These are phyloP conservation scores for Brassica rapa DNA, from an alignment of 345 rosid species.

Conservation along the genomic window DNA sequence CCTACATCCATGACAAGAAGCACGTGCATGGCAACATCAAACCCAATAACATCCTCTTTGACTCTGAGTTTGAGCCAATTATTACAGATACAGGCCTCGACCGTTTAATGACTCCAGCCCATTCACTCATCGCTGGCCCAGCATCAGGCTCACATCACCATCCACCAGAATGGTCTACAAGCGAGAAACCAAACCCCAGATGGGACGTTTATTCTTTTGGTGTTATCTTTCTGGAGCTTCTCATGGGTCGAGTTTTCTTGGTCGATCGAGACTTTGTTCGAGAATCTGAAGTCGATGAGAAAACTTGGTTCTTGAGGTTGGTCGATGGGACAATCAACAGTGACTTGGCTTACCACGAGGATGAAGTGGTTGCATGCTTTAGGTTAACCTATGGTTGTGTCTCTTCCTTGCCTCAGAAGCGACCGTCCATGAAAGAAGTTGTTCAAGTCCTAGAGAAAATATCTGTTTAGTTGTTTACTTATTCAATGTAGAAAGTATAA, in stretches of 20 bases:
- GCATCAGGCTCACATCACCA: conserved; percentile 46
- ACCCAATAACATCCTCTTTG: conserved; percentile 74
- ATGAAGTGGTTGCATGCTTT: conserved; percentile 50
- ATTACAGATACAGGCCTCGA: conserved; percentile 76
- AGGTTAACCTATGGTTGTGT: conserved; percentile 76
- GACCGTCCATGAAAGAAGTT: conserved; percentile 89
- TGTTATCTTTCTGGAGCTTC: conserved; percentile 67
- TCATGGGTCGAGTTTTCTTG: conserved; percentile 56
- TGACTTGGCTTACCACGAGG: conserved; percentile 61
- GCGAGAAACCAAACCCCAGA: conserved; percentile 60
- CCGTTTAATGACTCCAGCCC: conserved; percentile 39
- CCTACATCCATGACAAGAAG: conserved; percentile 80
- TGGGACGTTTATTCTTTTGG: conserved; percentile 93
- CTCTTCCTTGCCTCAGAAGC: conserved; percentile 62
- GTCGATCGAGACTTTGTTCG: conserved; percentile 58
- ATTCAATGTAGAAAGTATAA: background rate
- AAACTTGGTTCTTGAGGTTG: conserved; percentile 51
- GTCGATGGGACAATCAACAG: conserved; percentile 59
- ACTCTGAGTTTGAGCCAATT: conserved; percentile 60
- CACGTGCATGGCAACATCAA: conserved; percentile 77
- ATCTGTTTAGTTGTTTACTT: conserved; percentile 6
- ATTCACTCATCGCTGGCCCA: conserved; percentile 9
- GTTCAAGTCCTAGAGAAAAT: conserved; percentile 66
- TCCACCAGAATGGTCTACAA: conserved; percentile 70
- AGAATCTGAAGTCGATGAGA: conserved; percentile 50